These are phyloP conservation scores for Pseudonitzschia pungens DNA, from an alignment of 108 stramenopile species.

Conservation along the genomic window DNA sequence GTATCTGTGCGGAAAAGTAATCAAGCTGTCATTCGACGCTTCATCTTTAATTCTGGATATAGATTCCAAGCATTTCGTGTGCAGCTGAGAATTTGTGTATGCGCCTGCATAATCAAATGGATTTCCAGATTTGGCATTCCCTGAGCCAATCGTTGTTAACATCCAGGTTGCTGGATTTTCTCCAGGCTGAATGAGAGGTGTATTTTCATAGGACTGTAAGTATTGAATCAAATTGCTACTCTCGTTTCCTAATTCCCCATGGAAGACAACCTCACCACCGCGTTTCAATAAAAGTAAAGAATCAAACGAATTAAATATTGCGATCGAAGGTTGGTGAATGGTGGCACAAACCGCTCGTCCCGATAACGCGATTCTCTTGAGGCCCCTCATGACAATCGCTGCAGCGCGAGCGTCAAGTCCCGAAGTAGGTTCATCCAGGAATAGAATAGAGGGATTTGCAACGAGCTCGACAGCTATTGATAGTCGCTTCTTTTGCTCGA, in stretches of 20 bases:
- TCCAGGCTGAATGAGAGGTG: conserved; percentile 51
- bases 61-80: conserved; percentile 31
- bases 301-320: conserved; percentile 81
- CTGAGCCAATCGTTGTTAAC: conserved; percentile 11
- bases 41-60: conserved; percentile 36
- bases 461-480: conserved; percentile 78
- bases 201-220: conserved; percentile 51
- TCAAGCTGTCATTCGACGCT: conserved; percentile 36
- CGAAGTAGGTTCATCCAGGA: conserved; percentile 83
- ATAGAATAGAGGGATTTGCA: conserved; percentile 51
- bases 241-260: conserved; percentile 75
- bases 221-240: conserved; percentile 58
- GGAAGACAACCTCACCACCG: conserved; percentile 83
- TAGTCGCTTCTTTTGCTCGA: conserved; percentile 76
- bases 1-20: conserved; percentile 42
- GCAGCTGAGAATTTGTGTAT: conserved; percentile 42
- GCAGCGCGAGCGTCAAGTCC: conserved; percentile 70
- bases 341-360: conserved; percentile 77
- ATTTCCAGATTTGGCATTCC: background rate
- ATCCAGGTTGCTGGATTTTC: conserved; percentile 70
- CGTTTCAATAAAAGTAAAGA: conserved; percentile 70
- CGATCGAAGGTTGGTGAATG: conserved; percentile 85
- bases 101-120: conserved; percentile 12
- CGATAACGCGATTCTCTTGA: conserved; percentile 54
- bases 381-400: conserved; percentile 51